Evolutionary conservation across 306 rosid genomes (phyloP).

Genomic region (Calophaca sinica): DNA sequence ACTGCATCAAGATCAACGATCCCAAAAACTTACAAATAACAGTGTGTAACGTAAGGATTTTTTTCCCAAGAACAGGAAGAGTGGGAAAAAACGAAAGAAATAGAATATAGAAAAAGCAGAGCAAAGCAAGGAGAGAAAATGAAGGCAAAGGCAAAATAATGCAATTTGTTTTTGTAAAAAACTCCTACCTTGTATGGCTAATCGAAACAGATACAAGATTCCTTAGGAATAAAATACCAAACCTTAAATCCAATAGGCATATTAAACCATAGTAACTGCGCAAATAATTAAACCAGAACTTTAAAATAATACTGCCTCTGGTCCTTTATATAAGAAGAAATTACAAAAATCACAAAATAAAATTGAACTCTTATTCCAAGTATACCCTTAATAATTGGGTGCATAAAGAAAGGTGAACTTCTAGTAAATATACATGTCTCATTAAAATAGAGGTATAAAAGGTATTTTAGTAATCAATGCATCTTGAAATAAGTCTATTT

Average conservation of each 20-base stretch:
- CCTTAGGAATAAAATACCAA: conserved; percentile 1
- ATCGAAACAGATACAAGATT: neutral
- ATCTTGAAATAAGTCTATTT: no score
- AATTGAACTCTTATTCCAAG: no score
- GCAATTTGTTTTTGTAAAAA: neutral
- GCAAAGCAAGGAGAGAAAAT: neutral
- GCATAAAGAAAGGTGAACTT: no score
- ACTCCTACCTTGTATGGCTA: neutral
- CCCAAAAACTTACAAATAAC: conserved; percentile 9
- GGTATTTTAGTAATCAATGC: no score
- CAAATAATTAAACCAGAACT: no score
- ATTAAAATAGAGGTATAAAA: no score
- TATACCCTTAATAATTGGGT: no score
- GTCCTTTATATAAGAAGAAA: no score
- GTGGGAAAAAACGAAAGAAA: neutral
- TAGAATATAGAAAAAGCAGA: neutral
- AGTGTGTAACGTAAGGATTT: neutral
- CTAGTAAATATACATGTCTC: no score
- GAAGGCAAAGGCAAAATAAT: conserved; percentile 4
- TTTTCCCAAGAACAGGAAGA: neutral
- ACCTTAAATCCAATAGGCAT: neutral
- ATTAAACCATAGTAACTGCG: no score
- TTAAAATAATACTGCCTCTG: no score
- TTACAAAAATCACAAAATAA: no score
- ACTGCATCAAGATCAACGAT: neutral